Percentiles rank a stretch among this genome's conserved stretches.
These are phyloP conservation scores for Avena sativa DNA, from an alignment of 176 grass and related monocot species.

Conservation along the genomic window DNA sequence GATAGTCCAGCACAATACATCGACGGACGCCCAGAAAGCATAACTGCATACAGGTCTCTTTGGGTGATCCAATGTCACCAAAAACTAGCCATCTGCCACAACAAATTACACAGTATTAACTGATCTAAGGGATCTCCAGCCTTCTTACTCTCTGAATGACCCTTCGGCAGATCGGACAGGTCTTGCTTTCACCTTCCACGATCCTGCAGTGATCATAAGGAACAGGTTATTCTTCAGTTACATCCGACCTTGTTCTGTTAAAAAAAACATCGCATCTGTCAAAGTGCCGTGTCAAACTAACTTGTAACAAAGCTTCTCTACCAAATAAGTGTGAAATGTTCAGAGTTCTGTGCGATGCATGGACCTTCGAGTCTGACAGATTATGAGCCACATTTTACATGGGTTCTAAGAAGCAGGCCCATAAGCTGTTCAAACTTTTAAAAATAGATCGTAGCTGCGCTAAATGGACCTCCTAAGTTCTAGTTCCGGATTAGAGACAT, in stretches of 20 bases:
- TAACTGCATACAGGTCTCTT: no score
- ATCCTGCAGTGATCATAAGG: neutral
- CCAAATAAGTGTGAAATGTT: neutral
- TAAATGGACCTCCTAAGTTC: no score
- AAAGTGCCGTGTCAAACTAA: no score
- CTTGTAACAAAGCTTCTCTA: neutral
- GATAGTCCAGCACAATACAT: no score
- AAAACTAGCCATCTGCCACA: neutral
- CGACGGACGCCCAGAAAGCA: no score
- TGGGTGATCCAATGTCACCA: no score
- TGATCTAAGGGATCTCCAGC: constrained; percentile 1
- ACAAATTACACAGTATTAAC: neutral
- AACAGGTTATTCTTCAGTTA: neutral
- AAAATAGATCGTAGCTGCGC: neutral
- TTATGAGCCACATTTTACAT: neutral
- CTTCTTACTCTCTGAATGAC: constrained; percentile 30
- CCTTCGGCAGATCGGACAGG: constrained; percentile 47
- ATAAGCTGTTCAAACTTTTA: neutral
- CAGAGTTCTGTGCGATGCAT: neutral
- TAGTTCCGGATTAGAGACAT: neutral
- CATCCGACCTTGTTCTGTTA: neutral
- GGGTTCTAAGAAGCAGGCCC: no score
- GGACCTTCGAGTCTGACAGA: neutral
- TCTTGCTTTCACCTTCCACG: constrained; percentile 36
- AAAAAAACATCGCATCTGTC: neutral